These are phyloP conservation scores for Zoysia matrella DNA, from an alignment of 202 grass and related monocot genomes.

Conservation along the genomic window DNA sequence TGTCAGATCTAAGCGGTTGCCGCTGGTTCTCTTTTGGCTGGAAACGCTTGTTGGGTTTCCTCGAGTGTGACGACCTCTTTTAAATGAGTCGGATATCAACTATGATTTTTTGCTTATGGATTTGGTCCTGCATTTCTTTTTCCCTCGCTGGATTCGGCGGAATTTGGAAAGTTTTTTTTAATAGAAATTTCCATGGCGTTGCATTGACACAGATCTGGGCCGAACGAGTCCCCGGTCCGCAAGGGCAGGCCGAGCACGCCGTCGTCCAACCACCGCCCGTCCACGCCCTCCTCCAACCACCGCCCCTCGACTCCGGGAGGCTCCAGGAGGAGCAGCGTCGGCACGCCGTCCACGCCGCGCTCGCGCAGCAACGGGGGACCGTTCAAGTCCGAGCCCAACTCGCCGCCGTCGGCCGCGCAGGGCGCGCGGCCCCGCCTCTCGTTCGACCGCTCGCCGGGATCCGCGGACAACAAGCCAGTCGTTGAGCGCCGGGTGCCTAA, in stretches of 20 bases:
- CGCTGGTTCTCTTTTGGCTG: no score
- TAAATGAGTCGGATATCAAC: background rate
- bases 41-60: no score
- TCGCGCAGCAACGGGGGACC: constrained; percentile 53
- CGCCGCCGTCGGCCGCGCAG: constrained; percentile 56
- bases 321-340: constrained; percentile 50
- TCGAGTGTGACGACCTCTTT: background rate
- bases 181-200: background rate
- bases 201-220: constrained; percentile 85
- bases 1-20: no score
- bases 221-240: constrained; percentile 65
- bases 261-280: constrained; percentile 38
- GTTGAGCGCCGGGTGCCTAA: constrained; percentile 79
- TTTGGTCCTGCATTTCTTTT: background rate
- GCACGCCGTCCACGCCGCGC: constrained; percentile 66
- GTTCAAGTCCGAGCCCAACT: constrained; percentile 66
- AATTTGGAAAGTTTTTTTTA: background rate
- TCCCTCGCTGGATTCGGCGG: background rate
- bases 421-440: constrained; percentile 69
- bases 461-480: constrained; percentile 67
- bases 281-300: constrained; percentile 36
- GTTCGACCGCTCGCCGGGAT: constrained; percentile 89
- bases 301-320: constrained; percentile 52
- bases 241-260: constrained; percentile 65
- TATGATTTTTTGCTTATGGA: background rate